Evolutionary conservation across 352 stramenopile species (phyloP).

Genomic region (Phytophthora melonis): DNA sequence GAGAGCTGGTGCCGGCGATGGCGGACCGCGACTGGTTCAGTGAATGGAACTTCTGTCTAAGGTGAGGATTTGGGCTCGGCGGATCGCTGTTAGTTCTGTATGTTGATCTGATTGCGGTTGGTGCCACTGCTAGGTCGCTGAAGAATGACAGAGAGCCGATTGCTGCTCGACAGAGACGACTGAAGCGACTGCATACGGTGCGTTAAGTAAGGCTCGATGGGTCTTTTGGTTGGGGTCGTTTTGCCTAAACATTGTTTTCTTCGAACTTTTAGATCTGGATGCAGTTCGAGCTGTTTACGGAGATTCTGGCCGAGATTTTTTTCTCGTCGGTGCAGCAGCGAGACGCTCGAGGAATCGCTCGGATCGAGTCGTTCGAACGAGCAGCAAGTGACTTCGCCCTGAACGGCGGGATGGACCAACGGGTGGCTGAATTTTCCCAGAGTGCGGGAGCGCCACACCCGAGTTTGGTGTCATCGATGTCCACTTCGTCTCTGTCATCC

Average conservation of each 20-base stretch:
- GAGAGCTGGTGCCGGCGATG: constrained; percentile 63
- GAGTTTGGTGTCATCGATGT: constrained; percentile 40
- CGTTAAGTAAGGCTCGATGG: background rate
- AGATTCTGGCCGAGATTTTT: constrained; percentile 74
- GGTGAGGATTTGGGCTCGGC: constrained; percentile 29
- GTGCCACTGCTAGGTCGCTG: constrained; percentile 34
- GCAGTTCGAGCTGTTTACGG: constrained; percentile 79
- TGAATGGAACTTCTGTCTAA: constrained; percentile 83
- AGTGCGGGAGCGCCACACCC: background rate
- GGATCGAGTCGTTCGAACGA: constrained; percentile 40
- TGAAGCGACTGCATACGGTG: constrained; percentile 74
- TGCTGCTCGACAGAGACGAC: constrained; percentile 48
- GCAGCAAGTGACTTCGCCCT: constrained; percentile 43
- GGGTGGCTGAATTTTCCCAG: constrained; percentile 20
- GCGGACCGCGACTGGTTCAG: constrained; percentile 80
- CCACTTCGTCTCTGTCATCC: constrained; percentile 38
- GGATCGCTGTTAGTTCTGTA: background rate
- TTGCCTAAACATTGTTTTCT: background rate
- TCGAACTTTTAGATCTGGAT: constrained; percentile 68
- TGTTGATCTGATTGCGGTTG: background rate
- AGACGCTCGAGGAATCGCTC: constrained; percentile 33
- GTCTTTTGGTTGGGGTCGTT: background rate
- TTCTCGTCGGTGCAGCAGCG: constrained; percentile 60
- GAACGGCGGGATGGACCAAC: constrained; percentile 30
- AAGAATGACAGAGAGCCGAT: constrained; percentile 51